Evolutionary conservation across 2,329 filamentous ascomycete genomes (phyloP).

Genomic region (Tolypocladium inflatum): DNA sequence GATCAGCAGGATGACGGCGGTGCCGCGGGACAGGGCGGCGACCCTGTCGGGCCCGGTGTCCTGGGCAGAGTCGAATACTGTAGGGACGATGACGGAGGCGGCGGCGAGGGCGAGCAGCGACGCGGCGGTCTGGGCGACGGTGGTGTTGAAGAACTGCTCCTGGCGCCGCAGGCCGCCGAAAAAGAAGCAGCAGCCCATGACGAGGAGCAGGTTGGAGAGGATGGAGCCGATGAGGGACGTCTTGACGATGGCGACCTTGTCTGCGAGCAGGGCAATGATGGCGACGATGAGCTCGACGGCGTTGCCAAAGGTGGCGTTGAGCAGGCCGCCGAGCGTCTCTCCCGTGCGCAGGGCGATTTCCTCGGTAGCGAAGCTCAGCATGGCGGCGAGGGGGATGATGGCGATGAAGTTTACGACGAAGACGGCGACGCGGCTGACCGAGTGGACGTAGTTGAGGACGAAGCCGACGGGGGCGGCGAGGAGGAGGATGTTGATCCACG

Average conservation of each 20-base stretch:
- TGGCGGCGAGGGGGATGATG: slow-evolving; percentile 79
- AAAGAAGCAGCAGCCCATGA: slow-evolving; percentile 90
- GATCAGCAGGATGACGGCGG: slow-evolving; percentile 69
- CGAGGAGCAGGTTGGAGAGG: slow-evolving; percentile 79
- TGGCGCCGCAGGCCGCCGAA: slow-evolving; percentile 68
- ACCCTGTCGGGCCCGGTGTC: slow-evolving; percentile 37
- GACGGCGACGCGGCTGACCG: slow-evolving; percentile 49
- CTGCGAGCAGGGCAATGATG: slow-evolving; percentile 67
- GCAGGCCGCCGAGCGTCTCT: slow-evolving; percentile 76
- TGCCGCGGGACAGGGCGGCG: slow-evolving; percentile 59
- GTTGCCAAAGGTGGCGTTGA: slow-evolving; percentile 91
- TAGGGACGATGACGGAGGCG: slow-evolving; percentile 78
- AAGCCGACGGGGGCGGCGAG: slow-evolving; percentile 74
- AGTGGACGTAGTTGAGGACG: slow-evolving; percentile 53
- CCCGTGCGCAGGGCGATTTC: slow-evolving; percentile 75
- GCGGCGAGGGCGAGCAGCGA: slow-evolving; percentile 73
- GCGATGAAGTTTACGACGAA: slow-evolving; percentile 92
- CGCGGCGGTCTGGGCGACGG: slow-evolving; percentile 82
- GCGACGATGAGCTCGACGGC: slow-evolving; percentile 85
- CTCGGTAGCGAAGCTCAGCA: slow-evolving; percentile 83
- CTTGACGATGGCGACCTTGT: slow-evolving; percentile 77
- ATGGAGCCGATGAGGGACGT: slow-evolving; percentile 89
- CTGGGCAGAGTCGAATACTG: slow-evolving; percentile 59
- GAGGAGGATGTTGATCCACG: slow-evolving; percentile 79
- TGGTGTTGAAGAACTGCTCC: slow-evolving; percentile 86